Conservation (phyloP, 1,139 yeast genomes). For the Protomyces pachydermus region DNA sequence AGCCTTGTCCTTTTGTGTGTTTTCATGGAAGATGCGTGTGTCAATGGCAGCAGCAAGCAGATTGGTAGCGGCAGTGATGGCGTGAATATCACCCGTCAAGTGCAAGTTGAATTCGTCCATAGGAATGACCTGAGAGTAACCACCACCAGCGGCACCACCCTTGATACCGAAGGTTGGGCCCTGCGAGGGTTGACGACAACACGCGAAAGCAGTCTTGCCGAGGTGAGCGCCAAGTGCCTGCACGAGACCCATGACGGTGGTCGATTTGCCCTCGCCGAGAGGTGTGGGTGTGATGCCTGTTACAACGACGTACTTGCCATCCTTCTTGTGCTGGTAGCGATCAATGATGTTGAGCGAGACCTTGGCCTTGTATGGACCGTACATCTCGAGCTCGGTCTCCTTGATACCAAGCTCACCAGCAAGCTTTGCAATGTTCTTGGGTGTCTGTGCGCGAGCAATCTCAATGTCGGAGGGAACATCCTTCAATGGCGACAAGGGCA, state of each 20-base stretch:
- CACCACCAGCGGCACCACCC: slow-evolving; percentile 97
- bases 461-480: slow-evolving; percentile 96
- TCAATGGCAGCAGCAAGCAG: slow-evolving; percentile 96
- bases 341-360: slow-evolving; percentile 69
- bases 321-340: slow-evolving; percentile 59
- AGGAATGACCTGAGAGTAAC: slow-evolving; percentile 96
- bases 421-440: slow-evolving; percentile 74
- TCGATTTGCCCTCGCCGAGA: slow-evolving; percentile 95
- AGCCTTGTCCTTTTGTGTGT: slow-evolving; percentile 84
- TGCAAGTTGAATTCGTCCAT: slow-evolving; percentile 99
- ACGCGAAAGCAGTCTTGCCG: slow-evolving; percentile 82
- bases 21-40: slow-evolving; percentile 95
- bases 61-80: slow-evolving; percentile 92
- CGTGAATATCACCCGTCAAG: slow-evolving; percentile 96
- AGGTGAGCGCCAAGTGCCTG: slow-evolving; percentile 94
- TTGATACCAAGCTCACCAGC: slow-evolving; percentile 82
- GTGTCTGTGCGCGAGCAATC: slow-evolving; percentile 83
- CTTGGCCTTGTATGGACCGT: slow-evolving; percentile 90
- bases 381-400: slow-evolving; percentile 79
- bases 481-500: slow-evolving; percentile 57
- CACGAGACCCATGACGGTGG: slow-evolving; percentile 93
- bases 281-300: slow-evolving; percentile 99
- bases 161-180: slow-evolving; percentile 97
- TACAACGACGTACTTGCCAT: slow-evolving; percentile 88
- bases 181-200: slow-evolving; percentile 97